A percentile compares a stretch with the other conserved stretches of the same genome.
These are phyloP conservation scores for Hsuehochloa calcarea DNA, from an alignment of 176 grass and related monocot species.

Conservation along the genomic window DNA sequence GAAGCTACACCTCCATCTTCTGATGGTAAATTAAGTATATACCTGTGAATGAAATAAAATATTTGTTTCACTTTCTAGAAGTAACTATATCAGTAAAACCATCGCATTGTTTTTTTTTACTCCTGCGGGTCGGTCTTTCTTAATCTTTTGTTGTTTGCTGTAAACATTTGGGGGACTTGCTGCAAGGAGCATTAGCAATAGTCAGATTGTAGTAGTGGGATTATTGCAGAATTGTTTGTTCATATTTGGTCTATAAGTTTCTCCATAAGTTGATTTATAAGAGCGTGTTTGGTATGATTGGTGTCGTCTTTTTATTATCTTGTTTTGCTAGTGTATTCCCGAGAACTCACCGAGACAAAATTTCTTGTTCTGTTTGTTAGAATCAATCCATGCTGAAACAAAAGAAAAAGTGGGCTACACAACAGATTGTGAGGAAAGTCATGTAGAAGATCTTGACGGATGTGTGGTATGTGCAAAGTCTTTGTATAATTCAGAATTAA, in stretches of 20 bases:
- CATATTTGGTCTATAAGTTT: background rate
- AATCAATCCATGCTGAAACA: slow-evolving; percentile 17
- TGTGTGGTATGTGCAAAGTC: slow-evolving; percentile 62
- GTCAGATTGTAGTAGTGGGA: background rate
- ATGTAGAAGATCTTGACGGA: slow-evolving; percentile 76
- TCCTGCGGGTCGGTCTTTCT: background rate
- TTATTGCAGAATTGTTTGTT: background rate
- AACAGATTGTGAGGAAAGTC: slow-evolving; percentile 33
- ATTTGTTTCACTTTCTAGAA: slow-evolving; percentile 14
- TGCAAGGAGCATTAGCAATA: slow-evolving; percentile 13
- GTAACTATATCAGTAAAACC: background rate
- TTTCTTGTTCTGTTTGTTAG: slow-evolving; percentile 32
- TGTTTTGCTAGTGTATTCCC: background rate
- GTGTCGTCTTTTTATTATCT: slow-evolving; percentile 22
- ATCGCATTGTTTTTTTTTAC: background rate
- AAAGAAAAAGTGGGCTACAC: slow-evolving; percentile 17
- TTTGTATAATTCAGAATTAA: background rate
- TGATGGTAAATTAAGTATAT: slow-evolving; percentile 42
- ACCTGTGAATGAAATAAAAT: slow-evolving; percentile 6
- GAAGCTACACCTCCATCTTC: slow-evolving; percentile 32
- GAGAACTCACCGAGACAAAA: background rate
- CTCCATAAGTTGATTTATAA: slow-evolving; percentile 3
- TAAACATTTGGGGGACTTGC: slow-evolving; percentile 8
- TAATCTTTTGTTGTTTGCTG: background rate
- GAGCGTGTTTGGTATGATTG: background rate